Evolutionary conservation across 495 filamentous ascomycete genomes (phyloP), one percentile per base, ranked within the genome.

Genomic region (Xylaria telfairii): DNA sequence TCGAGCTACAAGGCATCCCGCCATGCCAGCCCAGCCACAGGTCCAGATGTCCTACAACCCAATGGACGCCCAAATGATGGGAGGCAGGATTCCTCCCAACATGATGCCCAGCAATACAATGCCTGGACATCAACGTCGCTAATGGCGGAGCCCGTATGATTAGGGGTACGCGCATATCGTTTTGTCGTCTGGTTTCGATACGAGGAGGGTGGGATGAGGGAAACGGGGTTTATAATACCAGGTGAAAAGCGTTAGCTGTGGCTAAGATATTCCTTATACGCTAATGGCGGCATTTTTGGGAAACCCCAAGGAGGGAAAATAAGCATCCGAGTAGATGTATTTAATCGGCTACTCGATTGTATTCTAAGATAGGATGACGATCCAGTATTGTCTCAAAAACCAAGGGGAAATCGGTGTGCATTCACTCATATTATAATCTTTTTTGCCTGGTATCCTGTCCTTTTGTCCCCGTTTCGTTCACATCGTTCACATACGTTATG

Each of bases 401-500:
- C n/a, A n/a, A 42, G 2, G 59, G 12, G 42, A 61, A 62, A 42
- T 42, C n/a, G 13, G 37, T 24, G 34, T 28, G 59, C 59, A 62
- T 41, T 62, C 59, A 62, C 59, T 62, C 34, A 32, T 62, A n/a
- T n/a, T n/a, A n/a, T 41, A 41, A n/a, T 24, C 19, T 26, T 26
- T 42, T 42, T 41, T 42, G 51, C 59, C 34, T 62, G 44, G 10
- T 64, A 47, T 64, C 61, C 61, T 62, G 24, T 60, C 61, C 61
- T 49, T 41, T 47, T 47, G 10, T 49, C 42, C 32, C n/a, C 64
- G 17, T 54, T 66, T 53, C 47, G 42, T 49, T 51, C 44, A 53
- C 9, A 49, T 63, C 67, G 63, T 63, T 63, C 59, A 42, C 67
- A 41, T 61, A 46, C 56, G 34, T 39, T 19, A 41, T 54, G 42